phyloP scores from a whole-genome alignment of 2,329 filamentous ascomycete genomes.

The Trichoderma sp. region DNA sequence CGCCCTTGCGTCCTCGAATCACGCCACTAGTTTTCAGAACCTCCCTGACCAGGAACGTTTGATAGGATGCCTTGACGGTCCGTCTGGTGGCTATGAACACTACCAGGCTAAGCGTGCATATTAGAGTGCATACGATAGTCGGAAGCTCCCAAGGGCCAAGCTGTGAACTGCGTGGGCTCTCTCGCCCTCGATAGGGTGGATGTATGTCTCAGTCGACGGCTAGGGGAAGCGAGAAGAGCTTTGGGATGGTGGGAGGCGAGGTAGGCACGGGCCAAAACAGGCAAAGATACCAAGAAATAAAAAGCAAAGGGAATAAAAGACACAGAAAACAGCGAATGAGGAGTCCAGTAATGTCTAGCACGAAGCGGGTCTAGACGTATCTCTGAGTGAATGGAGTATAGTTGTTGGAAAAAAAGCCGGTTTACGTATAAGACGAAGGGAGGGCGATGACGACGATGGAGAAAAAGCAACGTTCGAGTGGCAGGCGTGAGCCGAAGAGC shows the following conservation, averaged over 20 bases:
- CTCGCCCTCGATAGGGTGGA: conserved; percentile 25
- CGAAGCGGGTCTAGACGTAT: conserved; percentile 6
- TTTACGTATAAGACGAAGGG: background rate
- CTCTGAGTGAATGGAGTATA: background rate
- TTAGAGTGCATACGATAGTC: background rate
- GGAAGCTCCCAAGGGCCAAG: background rate
- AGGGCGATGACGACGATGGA: background rate
- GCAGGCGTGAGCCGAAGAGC: background rate
- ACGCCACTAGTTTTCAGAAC: background rate
- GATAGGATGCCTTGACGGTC: background rate
- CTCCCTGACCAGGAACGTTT: conserved; percentile 12
- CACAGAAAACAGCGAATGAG: conserved; percentile 11
- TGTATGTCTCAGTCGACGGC: conserved; percentile 27
- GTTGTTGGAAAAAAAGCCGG: background rate
- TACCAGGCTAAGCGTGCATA: background rate
- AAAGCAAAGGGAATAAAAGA: conserved; percentile 2
- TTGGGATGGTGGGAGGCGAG: background rate
- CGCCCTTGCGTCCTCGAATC: conserved; percentile 26
- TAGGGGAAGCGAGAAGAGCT: background rate
- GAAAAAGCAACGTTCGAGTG: conserved; percentile 3
- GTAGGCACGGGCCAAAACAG: background rate
- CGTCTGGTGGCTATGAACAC: background rate
- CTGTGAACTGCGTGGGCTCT: background rate
- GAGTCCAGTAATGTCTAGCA: background rate
- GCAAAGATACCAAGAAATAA: background rate